These are phyloP conservation scores for Thielaviopsis populi DNA, from an alignment of 2,329 filamentous ascomycete species.

Conservation along the genomic window DNA sequence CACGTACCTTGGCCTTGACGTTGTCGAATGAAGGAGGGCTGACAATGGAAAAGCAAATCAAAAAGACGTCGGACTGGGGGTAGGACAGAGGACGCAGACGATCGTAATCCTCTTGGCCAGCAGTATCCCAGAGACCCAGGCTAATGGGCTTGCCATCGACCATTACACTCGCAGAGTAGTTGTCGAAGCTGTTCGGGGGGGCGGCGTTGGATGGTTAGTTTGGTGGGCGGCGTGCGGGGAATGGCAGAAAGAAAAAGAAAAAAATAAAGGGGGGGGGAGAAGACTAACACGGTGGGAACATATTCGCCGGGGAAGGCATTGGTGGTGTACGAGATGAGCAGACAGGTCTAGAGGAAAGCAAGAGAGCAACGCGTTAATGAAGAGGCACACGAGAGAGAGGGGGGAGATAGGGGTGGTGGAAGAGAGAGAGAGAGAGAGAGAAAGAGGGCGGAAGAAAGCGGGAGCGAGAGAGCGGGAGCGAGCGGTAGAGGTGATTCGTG, in stretches of 20 bases:
- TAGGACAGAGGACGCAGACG: conserved; percentile 88
- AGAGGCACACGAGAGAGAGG: neutral
- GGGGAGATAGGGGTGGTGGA: conserved; percentile 3
- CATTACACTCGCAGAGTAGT: conserved; percentile 98
- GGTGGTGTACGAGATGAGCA: conserved; percentile 97
- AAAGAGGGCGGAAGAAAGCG: neutral
- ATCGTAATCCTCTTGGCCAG: conserved; percentile 97
- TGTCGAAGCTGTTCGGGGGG: conserved; percentile 59
- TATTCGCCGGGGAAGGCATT: conserved; percentile 99
- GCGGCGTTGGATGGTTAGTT: too few relatives aligned
- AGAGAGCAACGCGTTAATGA: conserved; percentile 22
- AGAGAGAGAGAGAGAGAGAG: conserved; percentile 12
- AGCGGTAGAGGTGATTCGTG: neutral
- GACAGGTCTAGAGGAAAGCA: conserved; percentile 60
- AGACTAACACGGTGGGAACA: conserved; percentile 83
- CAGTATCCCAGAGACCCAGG: conserved; percentile 94
- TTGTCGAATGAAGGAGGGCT: conserved; percentile 97
- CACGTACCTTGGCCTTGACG: conserved; percentile 84
- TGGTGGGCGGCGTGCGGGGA: too few relatives aligned
- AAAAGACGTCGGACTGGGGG: conserved; percentile 94
- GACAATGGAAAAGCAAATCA: conserved; percentile 97
- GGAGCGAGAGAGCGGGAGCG: neutral
- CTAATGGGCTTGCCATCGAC: conserved; percentile 97
- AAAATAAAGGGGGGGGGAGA: neutral
- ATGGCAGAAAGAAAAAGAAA: neutral